A percentile compares a stretch with the other conserved stretches of the same genome.
These are phyloP conservation scores for Verticillium nubilum DNA, from an alignment of 2,329 filamentous ascomycete species.

Conservation along the genomic window DNA sequence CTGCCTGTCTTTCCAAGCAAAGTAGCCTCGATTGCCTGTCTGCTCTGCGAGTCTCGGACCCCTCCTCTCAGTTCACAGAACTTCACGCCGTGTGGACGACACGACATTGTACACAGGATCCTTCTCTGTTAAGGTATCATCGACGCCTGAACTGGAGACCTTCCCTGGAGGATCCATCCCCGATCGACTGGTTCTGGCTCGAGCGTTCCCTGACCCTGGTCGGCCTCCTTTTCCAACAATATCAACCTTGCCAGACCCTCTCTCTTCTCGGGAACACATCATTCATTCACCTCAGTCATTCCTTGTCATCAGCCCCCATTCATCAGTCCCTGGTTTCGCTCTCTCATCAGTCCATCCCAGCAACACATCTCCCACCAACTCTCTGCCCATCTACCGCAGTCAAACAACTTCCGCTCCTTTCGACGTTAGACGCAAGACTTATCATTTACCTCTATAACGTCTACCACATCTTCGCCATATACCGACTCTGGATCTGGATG, in stretches of 20 bases:
- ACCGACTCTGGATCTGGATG: slow-evolving; percentile 24
- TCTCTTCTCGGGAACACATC: slow-evolving; percentile 11
- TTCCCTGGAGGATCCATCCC: slow-evolving; percentile 8
- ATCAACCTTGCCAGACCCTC: slow-evolving; percentile 10
- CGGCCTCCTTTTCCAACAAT: slow-evolving; percentile 17
- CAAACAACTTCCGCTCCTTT: slow-evolving; percentile 4
- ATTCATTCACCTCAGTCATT: neutral
- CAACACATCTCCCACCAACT: slow-evolving; percentile 7
- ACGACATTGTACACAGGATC: neutral
- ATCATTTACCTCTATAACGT: neutral
- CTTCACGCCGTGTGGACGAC: neutral
- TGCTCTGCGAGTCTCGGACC: neutral
- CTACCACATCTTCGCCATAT: neutral
- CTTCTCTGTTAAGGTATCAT: slow-evolving; percentile 2
- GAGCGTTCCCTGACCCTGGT: slow-evolving; percentile 12
- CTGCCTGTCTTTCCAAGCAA: neutral
- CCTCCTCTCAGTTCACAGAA: neutral
- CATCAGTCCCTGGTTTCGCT: slow-evolving; percentile 10
- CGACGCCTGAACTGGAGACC: neutral
- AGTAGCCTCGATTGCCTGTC: neutral
- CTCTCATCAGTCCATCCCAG: slow-evolving; percentile 12
- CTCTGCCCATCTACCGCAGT: slow-evolving; percentile 7
- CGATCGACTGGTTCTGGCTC: slow-evolving; percentile 16
- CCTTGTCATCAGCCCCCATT: neutral
- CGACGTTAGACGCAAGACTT: slow-evolving; percentile 2